Conservation (phyloP, 2,329 filamentous ascomycete genomes). For the Cordyceps fumosorosea region DNA sequence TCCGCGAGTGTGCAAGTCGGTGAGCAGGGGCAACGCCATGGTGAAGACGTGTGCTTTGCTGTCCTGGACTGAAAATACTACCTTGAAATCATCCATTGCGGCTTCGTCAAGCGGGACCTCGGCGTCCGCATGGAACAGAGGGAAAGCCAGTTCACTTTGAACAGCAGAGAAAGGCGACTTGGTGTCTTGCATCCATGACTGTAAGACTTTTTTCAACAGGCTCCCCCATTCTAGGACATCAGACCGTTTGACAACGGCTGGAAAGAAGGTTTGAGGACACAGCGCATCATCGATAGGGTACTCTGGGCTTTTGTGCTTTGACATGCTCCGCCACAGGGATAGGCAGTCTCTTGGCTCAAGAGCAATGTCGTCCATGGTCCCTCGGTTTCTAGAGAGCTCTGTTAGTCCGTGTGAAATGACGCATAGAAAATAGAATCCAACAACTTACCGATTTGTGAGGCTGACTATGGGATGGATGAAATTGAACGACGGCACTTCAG, state of each 20-base stretch:
- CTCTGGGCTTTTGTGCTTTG: constrained; percentile 43
- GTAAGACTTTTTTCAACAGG: constrained; percentile 51
- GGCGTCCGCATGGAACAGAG: neutral
- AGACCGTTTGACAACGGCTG: constrained; percentile 52
- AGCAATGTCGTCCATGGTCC: constrained; percentile 59
- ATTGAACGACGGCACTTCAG: constrained; percentile 41
- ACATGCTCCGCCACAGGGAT: constrained; percentile 58
- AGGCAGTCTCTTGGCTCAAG: constrained; percentile 68
- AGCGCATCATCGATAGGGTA: constrained; percentile 46
- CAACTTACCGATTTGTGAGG: constrained; percentile 47
- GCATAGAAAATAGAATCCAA: neutral
- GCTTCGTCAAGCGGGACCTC: neutral
- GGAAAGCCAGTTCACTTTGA: constrained; percentile 36
- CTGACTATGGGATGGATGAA: constrained; percentile 62
- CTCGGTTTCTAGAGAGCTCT: constrained; percentile 38
- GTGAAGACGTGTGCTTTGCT: neutral
- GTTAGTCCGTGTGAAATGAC: neutral
- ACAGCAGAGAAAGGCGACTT: constrained; percentile 36
- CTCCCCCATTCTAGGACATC: constrained; percentile 62
- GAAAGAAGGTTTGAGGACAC: constrained; percentile 42
- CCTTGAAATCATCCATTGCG: neutral
- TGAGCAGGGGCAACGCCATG: constrained; percentile 44
- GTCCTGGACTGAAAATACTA: neutral
- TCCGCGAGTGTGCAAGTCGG: constrained; percentile 53
- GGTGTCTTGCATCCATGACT: constrained; percentile 51